These are phyloP conservation scores for Celoporthe dispersa DNA, from an alignment of 2,329 filamentous ascomycete species.

Conservation along the genomic window DNA sequence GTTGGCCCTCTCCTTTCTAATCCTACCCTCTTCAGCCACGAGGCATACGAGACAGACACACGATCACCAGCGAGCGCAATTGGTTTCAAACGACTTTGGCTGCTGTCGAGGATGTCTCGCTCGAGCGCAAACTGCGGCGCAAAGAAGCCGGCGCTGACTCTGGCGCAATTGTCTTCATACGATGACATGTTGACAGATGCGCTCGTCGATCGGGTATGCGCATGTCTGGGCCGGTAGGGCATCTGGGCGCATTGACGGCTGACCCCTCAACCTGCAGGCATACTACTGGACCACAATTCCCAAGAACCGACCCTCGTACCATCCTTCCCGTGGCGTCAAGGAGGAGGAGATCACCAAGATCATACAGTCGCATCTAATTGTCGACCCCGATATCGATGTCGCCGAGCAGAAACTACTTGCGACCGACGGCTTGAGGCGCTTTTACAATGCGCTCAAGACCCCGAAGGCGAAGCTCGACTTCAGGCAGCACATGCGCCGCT, in stretches of 20 bases:
- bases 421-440: slow-evolving; percentile 75
- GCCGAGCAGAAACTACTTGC: slow-evolving; percentile 76
- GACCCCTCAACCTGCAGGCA: slow-evolving; percentile 58
- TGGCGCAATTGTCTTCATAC: slow-evolving; percentile 87
- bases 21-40: background rate
- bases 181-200: slow-evolving; percentile 96
- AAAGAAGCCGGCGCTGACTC: slow-evolving; percentile 76
- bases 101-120: slow-evolving; percentile 41
- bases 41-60: background rate
- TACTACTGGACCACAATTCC: slow-evolving; percentile 97
- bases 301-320: slow-evolving; percentile 89
- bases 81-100: background rate
- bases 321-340: slow-evolving; percentile 77
- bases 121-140: slow-evolving; percentile 40
- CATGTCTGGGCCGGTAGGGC: slow-evolving; percentile 10
- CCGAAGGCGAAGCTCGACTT: slow-evolving; percentile 87
- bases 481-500: slow-evolving; percentile 81
- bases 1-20: background rate
- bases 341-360: slow-evolving; percentile 66
- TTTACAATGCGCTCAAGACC: slow-evolving; percentile 68
- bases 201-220: slow-evolving; percentile 87
- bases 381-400: slow-evolving; percentile 70
- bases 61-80: slow-evolving; percentile 5
- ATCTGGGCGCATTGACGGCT: slow-evolving; percentile 30
- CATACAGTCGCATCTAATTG: slow-evolving; percentile 68